Evolutionary conservation across 2,329 filamentous ascomycete species (phyloP), one percentile per base, ranked within the genome.

Genomic region (Gaeumannomyces sp.): DNA sequence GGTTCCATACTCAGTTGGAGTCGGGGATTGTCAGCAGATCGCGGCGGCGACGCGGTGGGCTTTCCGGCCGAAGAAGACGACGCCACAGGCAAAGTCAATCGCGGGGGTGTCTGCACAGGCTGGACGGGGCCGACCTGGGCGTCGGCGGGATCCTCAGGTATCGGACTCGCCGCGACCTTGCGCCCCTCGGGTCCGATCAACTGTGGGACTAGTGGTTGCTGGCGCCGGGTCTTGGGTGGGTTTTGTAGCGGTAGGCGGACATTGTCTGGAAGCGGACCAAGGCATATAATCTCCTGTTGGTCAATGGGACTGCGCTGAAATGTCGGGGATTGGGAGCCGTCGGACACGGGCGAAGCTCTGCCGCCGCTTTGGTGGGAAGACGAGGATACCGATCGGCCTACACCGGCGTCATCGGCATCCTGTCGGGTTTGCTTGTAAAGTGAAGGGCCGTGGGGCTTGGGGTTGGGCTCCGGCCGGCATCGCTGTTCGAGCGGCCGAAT

Each of bases 251-350:
- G 78, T 16, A 80, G 68, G 59, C 73, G 74, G 4, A 84, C 70
- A 64, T 81, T 81, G 57, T 79, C 78, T 0, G 84, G 84, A 5
- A 87, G 69, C 7, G 81, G 80, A 0, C 85, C 85, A 0, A 86
- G 75, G 65, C 83, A 87, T 0, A 87, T 75, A 3, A 87, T 78
- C 25, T 80, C 79, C 4, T 78, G 77, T 1, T 82, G 76, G 66
- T 85, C 81, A 64, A 87, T 85, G 1, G 80, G 79, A 0, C 79
- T 78, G 50, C 79, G 76, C 64, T 84, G 83, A 58, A 78, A 73
- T 13, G 72, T 71, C 1, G 77, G 73, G 4, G 73, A 68, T 19
- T 64, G 67, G 60, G 64, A 70, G 65, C 38, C 29, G 71, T 31
- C 28, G 16, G 73, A 70, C 8, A 67, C 68, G 1, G 72, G 70